Percentiles rank a stretch among this genome's conserved stretches.
Conservation (phyloP, 805 yeast species). For the Wickerhamomyces ciferrii region DNA sequence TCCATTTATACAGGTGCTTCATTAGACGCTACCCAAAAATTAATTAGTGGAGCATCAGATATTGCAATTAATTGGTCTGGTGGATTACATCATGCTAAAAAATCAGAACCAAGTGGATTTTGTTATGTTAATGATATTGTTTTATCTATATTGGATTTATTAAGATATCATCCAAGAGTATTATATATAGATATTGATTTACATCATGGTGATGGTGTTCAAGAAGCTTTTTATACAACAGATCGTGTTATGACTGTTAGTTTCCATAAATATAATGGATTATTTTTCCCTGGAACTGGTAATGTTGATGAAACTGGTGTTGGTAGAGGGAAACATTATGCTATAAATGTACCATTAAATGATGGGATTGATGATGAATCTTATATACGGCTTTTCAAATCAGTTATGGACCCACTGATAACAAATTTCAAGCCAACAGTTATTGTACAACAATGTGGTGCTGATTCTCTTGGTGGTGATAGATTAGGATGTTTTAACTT, state of each 20-base stretch:
- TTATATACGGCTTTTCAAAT: constrained; percentile 69
- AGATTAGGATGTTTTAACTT: constrained; percentile 93
- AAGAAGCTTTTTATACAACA: constrained; percentile 92
- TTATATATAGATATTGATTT: constrained; percentile 91
- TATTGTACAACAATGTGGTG: constrained; percentile 95
- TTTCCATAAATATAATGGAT: constrained; percentile 90
- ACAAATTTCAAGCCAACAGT: constrained; percentile 90
- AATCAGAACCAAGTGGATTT: constrained; percentile 90
- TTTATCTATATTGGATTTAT: constrained; percentile 74
- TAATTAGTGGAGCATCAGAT: constrained; percentile 83
- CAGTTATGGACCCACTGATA: constrained; percentile 85
- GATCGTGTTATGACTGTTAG: constrained; percentile 96
- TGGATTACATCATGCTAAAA: constrained; percentile 95
- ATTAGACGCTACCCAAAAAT: constrained; percentile 84
- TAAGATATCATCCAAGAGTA: constrained; percentile 88
- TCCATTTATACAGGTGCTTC: constrained; percentile 91
- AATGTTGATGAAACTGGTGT: constrained; percentile 84
- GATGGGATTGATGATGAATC: constrained; percentile 96
- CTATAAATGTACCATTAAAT: constrained; percentile 86
- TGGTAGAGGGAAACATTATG: constrained; percentile 82
- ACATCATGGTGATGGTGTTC: constrained; percentile 98
- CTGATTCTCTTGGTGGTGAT: constrained; percentile 92
- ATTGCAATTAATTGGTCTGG: constrained; percentile 97
- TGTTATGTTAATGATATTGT: constrained; percentile 96
- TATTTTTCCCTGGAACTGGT: constrained; percentile 97